Percentiles rank a stretch among this genome's conserved stretches.
phyloP scores from a whole-genome alignment of 768 basidiomycete species.

The Pulveroboletus sp. region DNA sequence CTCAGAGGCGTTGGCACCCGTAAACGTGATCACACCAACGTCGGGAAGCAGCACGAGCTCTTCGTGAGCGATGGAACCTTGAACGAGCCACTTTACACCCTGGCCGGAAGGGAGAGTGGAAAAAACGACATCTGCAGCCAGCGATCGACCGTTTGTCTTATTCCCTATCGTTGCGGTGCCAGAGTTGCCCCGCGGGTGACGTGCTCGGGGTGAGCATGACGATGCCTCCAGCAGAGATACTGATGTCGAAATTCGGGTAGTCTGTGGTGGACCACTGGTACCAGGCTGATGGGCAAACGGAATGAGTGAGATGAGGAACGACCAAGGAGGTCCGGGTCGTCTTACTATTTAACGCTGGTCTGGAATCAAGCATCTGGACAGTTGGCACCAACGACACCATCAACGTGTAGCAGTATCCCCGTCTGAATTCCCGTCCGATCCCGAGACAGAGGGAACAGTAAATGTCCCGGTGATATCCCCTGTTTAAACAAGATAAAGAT shows the following conservation, averaged over 20 bases:
- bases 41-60: neutral
- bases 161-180: slow-evolving; percentile 1
- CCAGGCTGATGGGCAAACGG: neutral
- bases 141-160: neutral
- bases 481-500: neutral
- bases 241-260: neutral
- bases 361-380: neutral
- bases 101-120: neutral
- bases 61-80: neutral
- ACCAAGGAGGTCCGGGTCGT: too few species aligned
- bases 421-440: neutral
- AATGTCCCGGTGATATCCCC: slow-evolving; percentile 6
- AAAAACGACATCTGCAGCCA: neutral
- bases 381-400: neutral
- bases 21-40: slow-evolving; percentile 5
- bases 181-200: neutral
- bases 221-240: slow-evolving; percentile 4
- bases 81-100: slow-evolving; percentile 8
- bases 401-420: neutral
- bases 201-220: neutral
- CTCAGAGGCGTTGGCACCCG: neutral
- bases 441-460: neutral
- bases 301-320: neutral
- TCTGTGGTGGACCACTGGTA: slow-evolving; percentile 1
- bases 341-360: slow-evolving; percentile 2